Evolutionary conservation across 2,329 filamentous ascomycete genomes (phyloP).

Genomic region (Aspergillus hortae): DNA sequence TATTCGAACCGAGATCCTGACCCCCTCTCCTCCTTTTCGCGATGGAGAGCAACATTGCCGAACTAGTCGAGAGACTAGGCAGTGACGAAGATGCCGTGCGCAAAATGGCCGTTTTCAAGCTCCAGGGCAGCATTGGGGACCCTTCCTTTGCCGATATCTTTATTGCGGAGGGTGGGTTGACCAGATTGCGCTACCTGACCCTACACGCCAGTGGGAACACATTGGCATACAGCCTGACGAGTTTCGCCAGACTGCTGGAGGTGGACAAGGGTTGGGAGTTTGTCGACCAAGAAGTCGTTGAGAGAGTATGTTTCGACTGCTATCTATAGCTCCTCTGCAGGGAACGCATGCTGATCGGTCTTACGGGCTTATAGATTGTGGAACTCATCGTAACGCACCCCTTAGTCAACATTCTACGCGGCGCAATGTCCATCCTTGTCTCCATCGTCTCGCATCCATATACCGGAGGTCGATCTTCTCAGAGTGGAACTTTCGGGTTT

Average conservation of each 20-base stretch:
- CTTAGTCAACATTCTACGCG: slow-evolving; percentile 92
- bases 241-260: slow-evolving; percentile 80
- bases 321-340: background rate
- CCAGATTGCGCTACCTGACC: slow-evolving; percentile 75
- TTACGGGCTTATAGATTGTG: slow-evolving; percentile 57
- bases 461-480: slow-evolving; percentile 46
- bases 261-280: slow-evolving; percentile 96
- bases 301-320: slow-evolving; percentile 49
- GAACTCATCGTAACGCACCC: slow-evolving; percentile 93
- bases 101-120: slow-evolving; percentile 98
- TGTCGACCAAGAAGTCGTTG: slow-evolving; percentile 51
- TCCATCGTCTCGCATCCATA: slow-evolving; percentile 86
- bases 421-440: slow-evolving; percentile 94
- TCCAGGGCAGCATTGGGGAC: slow-evolving; percentile 92
- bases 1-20: background rate
- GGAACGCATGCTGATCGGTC: background rate
- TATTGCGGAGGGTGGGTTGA: slow-evolving; percentile 81
- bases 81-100: slow-evolving; percentile 80
- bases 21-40: background rate
- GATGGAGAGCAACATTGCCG: slow-evolving; percentile 56
- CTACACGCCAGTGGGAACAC: slow-evolving; percentile 88
- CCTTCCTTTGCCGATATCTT: slow-evolving; percentile 96
- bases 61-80: slow-evolving; percentile 57
- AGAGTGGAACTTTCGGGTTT: slow-evolving; percentile 74
- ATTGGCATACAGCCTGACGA: slow-evolving; percentile 89